Percentiles rank a stretch among this genome's conserved stretches.
phyloP scores from a whole-genome alignment of 768 basidiomycete genomes.

The Tulasnella sp. region DNA sequence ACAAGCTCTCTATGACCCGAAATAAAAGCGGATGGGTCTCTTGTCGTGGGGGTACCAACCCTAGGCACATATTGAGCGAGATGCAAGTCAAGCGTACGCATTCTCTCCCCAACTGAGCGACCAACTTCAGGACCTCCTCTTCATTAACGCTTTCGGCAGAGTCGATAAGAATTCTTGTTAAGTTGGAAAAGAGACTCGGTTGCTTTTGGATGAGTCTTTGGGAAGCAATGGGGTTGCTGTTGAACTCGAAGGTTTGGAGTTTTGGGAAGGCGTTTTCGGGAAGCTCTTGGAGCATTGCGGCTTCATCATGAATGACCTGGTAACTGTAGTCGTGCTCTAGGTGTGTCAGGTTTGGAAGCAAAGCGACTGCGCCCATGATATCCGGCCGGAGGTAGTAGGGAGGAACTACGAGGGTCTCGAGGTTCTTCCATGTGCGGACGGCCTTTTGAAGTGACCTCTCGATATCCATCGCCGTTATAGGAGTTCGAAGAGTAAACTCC shows the following conservation, averaged over 20 bases:
- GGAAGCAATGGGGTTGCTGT: background rate
- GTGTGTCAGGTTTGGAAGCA: background rate
- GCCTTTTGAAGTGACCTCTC: background rate
- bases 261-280: background rate
- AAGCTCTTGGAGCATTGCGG: background rate
- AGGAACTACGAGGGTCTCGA: background rate
- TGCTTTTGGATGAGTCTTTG: background rate
- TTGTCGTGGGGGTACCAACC: background rate
- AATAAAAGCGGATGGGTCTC: background rate
- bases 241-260: background rate
- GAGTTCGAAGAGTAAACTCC: background rate
- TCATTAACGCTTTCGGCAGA: background rate
- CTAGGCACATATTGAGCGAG: background rate
- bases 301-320: background rate
- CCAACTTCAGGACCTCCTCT: background rate
- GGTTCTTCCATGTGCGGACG: background rate
- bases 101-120: background rate
- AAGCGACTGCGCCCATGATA: background rate
- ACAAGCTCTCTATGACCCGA: background rate
- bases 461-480: background rate
- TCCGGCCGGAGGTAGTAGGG: background rate
- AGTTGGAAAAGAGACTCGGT: background rate
- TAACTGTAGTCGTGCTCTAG: background rate
- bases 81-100: background rate
- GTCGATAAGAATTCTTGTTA: background rate